phyloP scores from a whole-genome alignment of 192 early-diverging fungal species.

The Backusella tarrabulga region DNA sequence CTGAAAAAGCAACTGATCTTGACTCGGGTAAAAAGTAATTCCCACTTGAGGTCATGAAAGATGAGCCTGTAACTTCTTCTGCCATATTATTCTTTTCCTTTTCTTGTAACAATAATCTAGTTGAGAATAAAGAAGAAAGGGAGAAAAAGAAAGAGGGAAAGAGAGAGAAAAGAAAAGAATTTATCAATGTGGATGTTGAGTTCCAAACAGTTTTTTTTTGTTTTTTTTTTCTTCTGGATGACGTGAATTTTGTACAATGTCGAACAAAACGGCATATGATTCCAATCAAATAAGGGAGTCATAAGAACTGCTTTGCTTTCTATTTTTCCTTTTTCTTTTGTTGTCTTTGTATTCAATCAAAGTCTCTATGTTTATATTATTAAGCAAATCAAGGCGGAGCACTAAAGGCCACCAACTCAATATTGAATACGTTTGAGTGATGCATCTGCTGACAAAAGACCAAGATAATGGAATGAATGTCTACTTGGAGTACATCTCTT shows the following conservation, averaged over 20 bases:
- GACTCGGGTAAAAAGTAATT: constrained; percentile 13
- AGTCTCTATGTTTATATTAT: no score
- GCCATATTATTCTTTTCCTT: not conserved
- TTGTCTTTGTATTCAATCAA: not conserved
- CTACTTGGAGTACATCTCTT: no score
- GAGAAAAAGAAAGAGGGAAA: not conserved
- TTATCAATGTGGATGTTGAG: not conserved
- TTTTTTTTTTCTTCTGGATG: not conserved
- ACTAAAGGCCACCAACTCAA: no score
- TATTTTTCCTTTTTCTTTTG: not conserved
- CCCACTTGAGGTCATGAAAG: not conserved
- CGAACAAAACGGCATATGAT: not conserved
- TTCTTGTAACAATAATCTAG: not conserved
- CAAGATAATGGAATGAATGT: no score
- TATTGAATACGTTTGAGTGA: no score
- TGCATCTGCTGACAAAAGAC: no score
- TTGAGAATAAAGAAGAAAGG: not conserved
- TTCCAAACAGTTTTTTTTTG: not conserved
- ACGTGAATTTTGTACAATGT: constrained; percentile 3
- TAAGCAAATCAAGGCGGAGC: no score
- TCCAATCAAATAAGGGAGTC: not conserved
- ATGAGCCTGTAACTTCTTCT: not conserved
- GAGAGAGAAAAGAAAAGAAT: not conserved
- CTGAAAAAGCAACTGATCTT: constrained; percentile 6
- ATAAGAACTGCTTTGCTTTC: not conserved